phyloP scores from a whole-genome alignment of 2,329 filamentous ascomycete species.

The Aureobasidium sp. region DNA sequence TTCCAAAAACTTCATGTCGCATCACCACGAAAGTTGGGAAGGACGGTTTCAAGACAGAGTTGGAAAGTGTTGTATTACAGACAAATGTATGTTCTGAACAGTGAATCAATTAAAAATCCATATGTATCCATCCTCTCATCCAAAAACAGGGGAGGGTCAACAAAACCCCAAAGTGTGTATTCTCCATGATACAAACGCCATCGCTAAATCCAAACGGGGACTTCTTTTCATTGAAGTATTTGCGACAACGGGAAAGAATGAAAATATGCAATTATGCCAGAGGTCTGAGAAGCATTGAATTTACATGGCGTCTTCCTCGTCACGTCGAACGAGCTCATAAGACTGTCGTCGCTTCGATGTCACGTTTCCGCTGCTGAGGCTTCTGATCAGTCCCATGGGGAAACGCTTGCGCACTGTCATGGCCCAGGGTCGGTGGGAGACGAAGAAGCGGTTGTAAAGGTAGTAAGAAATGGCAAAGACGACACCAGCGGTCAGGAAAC shows the following conservation, averaged over 20 bases:
- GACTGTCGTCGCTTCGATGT: slow-evolving; percentile 13
- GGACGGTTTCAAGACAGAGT: too few relatives aligned
- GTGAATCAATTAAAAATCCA: neutral
- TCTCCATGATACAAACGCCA: neutral
- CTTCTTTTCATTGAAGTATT: neutral
- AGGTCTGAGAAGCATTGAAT: neutral
- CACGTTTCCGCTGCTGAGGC: slow-evolving; percentile 8
- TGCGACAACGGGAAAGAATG: neutral
- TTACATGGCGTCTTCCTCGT: slow-evolving; percentile 6
- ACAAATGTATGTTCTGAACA: neutral
- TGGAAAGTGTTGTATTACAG: too few relatives aligned
- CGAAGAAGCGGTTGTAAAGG: slow-evolving; percentile 38
- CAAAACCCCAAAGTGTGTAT: neutral
- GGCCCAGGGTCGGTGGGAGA: slow-evolving; percentile 9
- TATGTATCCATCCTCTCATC: too few relatives aligned
- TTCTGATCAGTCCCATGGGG: slow-evolving; percentile 12
- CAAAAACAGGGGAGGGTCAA: too few relatives aligned
- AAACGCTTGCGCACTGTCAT: slow-evolving; percentile 7
- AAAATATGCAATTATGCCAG: neutral
- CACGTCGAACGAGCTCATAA: slow-evolving; percentile 14
- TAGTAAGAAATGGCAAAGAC: slow-evolving; percentile 42
- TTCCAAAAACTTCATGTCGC: neutral
- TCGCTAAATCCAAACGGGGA: neutral
- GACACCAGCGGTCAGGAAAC: slow-evolving; percentile 40
- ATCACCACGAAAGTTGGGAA: neutral